Base-by-base conservation (phyloP, 345 rosid genomes). In the Eucalyptus regnans region DNA sequence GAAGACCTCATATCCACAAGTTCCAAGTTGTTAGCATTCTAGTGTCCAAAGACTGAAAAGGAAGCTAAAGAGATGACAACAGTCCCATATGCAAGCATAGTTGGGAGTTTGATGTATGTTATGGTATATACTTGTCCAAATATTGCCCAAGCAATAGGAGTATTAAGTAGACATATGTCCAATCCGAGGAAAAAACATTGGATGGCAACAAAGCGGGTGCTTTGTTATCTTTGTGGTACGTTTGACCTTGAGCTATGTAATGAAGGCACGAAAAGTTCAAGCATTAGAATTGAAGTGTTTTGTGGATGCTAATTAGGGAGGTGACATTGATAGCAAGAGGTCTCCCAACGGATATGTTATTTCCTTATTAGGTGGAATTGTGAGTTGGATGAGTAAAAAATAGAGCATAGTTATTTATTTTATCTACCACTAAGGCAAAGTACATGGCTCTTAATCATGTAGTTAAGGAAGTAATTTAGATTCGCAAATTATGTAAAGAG, bases 11-110 rank as follows among this genome's bases (percentile, higher is more conserved):
- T 37, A 7, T 71, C 25, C 81, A 71, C 4, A 71, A 71, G 23
- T 71, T 71, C 2, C 25, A 33, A 71, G 46, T 18, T 33, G 6
- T 71, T 2, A 9, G 2, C 0, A 1, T 37, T 20, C 12, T 0
- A 9, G 2, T 71, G 13, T 37, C 7, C 0, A 10, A 71, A 71
- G 44, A 33, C 0, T 17, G 13, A 71, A 18, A 22, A 33, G 13
- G 1, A 71, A 71, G 13, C 4, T 71, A 11, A 71, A 71, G 46
- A 71, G 46, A 71, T 18, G 81, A 6, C 7, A 33, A 33, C 1
- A 0, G 6, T 71, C 13, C 4, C 12, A 71, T 18, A 9, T 33
- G 44, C 44, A 33, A 71, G 44, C 25, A 3, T 20, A 68, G 2
- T 71, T 17, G 4, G 25, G 14, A 71, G 44, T 4, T 71, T 71